phyloP scores from a whole-genome alignment of 2,329 filamentous ascomycete species.

The Ophiostoma triangulosporum region DNA sequence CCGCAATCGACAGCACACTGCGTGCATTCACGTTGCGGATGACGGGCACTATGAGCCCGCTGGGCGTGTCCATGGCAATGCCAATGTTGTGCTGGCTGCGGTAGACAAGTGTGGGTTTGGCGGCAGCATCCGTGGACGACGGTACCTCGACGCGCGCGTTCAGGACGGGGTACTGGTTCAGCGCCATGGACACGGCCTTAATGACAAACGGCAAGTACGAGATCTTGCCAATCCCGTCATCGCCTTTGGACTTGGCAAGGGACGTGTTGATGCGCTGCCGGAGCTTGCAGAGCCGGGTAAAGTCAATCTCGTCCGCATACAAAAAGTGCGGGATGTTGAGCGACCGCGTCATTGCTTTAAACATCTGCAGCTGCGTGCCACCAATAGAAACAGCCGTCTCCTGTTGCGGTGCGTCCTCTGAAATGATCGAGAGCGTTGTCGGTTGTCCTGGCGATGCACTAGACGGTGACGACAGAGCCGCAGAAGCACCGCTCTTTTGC shows the following conservation, averaged over 20 bases:
- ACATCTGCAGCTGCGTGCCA: slow-evolving; percentile 81
- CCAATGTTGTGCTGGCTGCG: slow-evolving; percentile 88
- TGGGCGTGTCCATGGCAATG: slow-evolving; percentile 85
- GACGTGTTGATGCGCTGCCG: slow-evolving; percentile 61
- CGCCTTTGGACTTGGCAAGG: slow-evolving; percentile 23
- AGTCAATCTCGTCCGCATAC: slow-evolving; percentile 80
- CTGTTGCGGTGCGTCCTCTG: slow-evolving; percentile 34
- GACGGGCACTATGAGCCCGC: slow-evolving; percentile 80
- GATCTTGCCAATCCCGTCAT: slow-evolving; percentile 41
- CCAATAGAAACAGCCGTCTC: slow-evolving; percentile 62
- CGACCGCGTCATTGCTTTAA: slow-evolving; percentile 91
- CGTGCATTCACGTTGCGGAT: slow-evolving; percentile 68
- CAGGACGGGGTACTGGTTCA: slow-evolving; percentile 70
- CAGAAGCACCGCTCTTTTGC: slow-evolving; percentile 24
- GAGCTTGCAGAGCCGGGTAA: slow-evolving; percentile 59
- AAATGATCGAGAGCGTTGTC: neutral
- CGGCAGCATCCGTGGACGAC: slow-evolving; percentile 16
- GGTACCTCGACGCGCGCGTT: slow-evolving; percentile 66
- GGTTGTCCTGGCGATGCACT: slow-evolving; percentile 14
- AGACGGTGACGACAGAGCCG: slow-evolving; percentile 15
- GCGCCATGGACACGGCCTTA: slow-evolving; percentile 80
- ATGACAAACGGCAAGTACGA: slow-evolving; percentile 91
- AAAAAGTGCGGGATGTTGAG: slow-evolving; percentile 89
- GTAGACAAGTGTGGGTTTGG: slow-evolving; percentile 63
- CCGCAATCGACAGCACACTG: slow-evolving; percentile 65